phyloP scores from a whole-genome alignment of 2,329 filamentous ascomycete species.

The Trichoderma sp. region DNA sequence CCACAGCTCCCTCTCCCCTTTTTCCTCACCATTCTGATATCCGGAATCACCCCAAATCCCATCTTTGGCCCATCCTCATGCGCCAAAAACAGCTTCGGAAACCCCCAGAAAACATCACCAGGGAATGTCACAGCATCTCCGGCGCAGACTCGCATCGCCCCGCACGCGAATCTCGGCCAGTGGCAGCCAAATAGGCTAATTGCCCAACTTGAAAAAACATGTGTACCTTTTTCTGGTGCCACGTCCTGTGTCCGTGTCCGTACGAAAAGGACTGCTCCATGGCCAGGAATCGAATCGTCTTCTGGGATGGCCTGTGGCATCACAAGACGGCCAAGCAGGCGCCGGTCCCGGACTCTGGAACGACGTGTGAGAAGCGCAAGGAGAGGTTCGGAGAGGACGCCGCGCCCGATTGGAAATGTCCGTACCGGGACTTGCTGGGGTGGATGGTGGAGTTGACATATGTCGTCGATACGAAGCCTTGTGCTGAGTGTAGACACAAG shows the following conservation, averaged over 20 bases:
- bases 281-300: constrained; percentile 9
- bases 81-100: neutral
- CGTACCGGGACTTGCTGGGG: neutral
- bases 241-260: constrained; percentile 12
- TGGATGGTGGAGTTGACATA: constrained; percentile 13
- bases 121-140: constrained; percentile 6
- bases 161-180: neutral
- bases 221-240: constrained; percentile 17
- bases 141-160: constrained; percentile 7
- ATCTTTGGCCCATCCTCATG: neutral
- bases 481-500: constrained; percentile 6
- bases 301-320: constrained; percentile 9
- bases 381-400: neutral
- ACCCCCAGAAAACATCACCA: neutral
- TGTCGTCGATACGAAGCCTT: constrained; percentile 2
- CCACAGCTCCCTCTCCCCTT: neutral
- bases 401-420: constrained; percentile 4
- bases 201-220: neutral
- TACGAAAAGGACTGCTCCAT: constrained; percentile 15
- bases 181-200: constrained; percentile 3
- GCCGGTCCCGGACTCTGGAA: constrained; percentile 7
- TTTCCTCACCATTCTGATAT: neutral
- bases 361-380: constrained; percentile 7
- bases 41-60: neutral
- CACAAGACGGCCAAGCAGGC: constrained; percentile 12